Evolutionary conservation across 768 basidiomycete species (phyloP).

Genomic region (Suillus ampliporus): DNA sequence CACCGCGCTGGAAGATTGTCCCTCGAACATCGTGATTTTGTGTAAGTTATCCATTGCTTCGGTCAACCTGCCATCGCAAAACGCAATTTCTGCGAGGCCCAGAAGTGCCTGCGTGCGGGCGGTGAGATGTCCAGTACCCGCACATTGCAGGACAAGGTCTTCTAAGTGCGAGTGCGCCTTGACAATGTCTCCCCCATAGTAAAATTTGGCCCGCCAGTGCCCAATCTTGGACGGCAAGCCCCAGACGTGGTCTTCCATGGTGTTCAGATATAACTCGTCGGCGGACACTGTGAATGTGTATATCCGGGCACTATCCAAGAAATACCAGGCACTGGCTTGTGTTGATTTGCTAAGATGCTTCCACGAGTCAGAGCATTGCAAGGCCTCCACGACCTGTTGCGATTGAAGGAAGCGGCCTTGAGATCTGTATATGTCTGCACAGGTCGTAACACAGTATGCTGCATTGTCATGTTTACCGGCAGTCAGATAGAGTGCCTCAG

Average conservation of each 20-base stretch:
- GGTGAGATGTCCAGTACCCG: not conserved
- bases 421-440: not conserved
- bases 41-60: not conserved
- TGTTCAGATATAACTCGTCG: not conserved
- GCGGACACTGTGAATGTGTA: not conserved
- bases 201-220: not conserved
- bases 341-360: not conserved
- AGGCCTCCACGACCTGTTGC: not conserved
- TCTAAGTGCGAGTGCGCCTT: not conserved
- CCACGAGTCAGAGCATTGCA: not conserved
- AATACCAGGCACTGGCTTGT: not conserved
- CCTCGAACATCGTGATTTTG: not conserved
- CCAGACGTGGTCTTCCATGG: not conserved
- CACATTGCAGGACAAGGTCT: not conserved
- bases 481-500: not conserved
- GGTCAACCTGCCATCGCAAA: not conserved
- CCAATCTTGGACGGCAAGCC: not conserved
- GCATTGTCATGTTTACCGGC: not conserved
- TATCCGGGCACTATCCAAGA: not conserved
- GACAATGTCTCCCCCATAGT: not conserved
- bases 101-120: not conserved
- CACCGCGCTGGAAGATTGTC: fast-evolving
- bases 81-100: not conserved
- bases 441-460: not conserved
- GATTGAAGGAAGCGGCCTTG: not conserved